Percentiles rank a stretch among this genome's conserved stretches.
These are phyloP conservation scores for Cubamyces sp. DNA, from an alignment of 768 basidiomycete species.

Conservation along the genomic window DNA sequence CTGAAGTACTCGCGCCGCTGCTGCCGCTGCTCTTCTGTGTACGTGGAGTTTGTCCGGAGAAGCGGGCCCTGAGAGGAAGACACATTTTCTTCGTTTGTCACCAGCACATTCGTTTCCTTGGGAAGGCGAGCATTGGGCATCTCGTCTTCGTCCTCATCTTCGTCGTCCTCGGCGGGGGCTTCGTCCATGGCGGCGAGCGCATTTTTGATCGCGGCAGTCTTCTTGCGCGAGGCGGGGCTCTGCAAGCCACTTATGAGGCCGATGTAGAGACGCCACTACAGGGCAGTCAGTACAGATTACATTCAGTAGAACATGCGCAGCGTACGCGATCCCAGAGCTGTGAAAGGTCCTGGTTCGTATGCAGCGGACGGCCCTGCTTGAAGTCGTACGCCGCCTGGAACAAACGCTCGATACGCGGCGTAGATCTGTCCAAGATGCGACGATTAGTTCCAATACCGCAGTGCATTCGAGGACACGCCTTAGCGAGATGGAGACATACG, in stretches of 20 bases:
- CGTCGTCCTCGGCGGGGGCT: constrained; percentile 42
- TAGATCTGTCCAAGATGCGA: constrained; percentile 38
- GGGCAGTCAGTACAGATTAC: not conserved
- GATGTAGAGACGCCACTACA: constrained; percentile 62
- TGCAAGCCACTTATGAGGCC: constrained; percentile 47
- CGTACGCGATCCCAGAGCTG: constrained; percentile 70
- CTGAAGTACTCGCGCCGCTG: constrained; percentile 27
- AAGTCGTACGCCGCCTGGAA: constrained; percentile 65
- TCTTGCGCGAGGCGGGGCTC: constrained; percentile 24
- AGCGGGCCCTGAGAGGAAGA: not conserved
- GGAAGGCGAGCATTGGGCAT: constrained; percentile 22
- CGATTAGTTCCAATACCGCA: not conserved
- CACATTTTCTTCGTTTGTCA: constrained; percentile 21
- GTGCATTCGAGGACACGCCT: not conserved
- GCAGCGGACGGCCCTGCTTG: constrained; percentile 44
- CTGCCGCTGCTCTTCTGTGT: constrained; percentile 22
- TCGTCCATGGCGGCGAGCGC: constrained; percentile 26
- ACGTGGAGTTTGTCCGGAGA: not conserved
- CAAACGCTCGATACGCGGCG: constrained; percentile 56
- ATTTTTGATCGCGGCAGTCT: constrained; percentile 23
- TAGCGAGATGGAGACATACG: constrained; percentile 43
- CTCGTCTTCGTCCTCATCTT: constrained; percentile 28
- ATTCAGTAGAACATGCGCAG: too few species aligned
- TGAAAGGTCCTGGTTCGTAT: constrained; percentile 36
- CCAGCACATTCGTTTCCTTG: constrained; percentile 11